These are phyloP conservation scores for Aureobasidium namibiae DNA, from an alignment of 2,329 filamentous ascomycete species.

Conservation along the genomic window DNA sequence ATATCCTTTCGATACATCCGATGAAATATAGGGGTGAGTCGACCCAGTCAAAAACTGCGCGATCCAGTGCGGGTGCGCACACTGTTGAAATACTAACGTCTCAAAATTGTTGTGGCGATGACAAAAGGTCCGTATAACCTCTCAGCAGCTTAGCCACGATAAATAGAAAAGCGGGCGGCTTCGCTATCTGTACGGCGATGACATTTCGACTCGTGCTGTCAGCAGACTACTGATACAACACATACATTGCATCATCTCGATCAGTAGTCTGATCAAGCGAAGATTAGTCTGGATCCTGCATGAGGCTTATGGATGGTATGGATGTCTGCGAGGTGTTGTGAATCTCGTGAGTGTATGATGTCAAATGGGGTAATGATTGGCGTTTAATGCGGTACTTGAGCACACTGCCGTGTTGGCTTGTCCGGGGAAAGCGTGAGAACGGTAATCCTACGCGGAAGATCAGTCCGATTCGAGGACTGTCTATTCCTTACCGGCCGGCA, in stretches of 20 bases:
- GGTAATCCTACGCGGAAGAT: not conserved
- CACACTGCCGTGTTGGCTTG: constrained; percentile 4
- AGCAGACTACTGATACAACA: not conserved
- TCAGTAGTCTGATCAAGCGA: not conserved
- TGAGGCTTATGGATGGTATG: not conserved
- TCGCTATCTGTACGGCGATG: not conserved
- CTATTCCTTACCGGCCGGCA: not conserved
- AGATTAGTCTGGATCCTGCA: not conserved
- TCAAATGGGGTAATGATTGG: not conserved
- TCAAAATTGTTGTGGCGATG: not conserved
- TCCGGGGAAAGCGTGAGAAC: not conserved
- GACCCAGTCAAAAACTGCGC: not conserved
- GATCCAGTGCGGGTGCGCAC: not conserved
- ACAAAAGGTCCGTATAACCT: not conserved
- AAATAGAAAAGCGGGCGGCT: not conserved
- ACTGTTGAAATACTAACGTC: not conserved
- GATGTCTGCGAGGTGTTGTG: not conserved
- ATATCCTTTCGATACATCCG: not conserved
- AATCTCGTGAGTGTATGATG: not conserved
- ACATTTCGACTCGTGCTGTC: not conserved
- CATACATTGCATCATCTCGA: not conserved
- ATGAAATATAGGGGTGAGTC: not conserved
- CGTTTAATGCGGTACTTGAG: not conserved
- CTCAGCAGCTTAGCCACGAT: constrained; percentile 6
- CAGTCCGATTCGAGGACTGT: not conserved